A percentile compares a stretch with the other conserved stretches of the same genome.
phyloP scores from a whole-genome alignment of 805 yeast species.

The Candida ortonii region DNA sequence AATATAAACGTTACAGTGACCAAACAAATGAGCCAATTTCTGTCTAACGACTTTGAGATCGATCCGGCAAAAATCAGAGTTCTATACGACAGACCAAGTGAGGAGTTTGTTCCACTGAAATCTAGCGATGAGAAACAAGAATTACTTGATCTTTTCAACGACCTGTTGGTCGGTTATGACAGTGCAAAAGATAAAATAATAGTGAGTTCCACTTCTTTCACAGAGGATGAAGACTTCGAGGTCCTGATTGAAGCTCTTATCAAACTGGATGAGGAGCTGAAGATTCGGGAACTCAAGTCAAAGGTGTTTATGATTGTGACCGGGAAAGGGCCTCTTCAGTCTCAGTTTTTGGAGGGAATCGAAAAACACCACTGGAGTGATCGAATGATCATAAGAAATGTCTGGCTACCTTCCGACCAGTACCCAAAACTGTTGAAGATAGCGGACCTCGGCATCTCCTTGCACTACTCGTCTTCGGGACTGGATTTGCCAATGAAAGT shows the following conservation, averaged over 20 bases:
- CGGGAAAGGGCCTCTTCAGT: conserved; percentile 88
- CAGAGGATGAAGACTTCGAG: conserved; percentile 89
- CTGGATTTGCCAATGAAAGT: conserved; percentile 96
- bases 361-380: conserved; percentile 35
- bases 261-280: conserved; percentile 45
- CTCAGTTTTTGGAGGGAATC: conserved; percentile 35
- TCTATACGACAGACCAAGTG: conserved; percentile 83
- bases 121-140: conserved; percentile 25
- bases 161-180: conserved; percentile 30
- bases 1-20: conserved; percentile 81
- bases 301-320: conserved; percentile 76
- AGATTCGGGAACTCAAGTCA: conserved; percentile 33
- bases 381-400: conserved; percentile 55
- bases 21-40: conserved; percentile 59
- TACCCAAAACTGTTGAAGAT: conserved; percentile 73
- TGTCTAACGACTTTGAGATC: conserved; percentile 55
- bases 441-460: conserved; percentile 85
- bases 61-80: conserved; percentile 50
- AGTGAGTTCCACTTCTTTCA: conserved; percentile 87
- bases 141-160: conserved; percentile 36
- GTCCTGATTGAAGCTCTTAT: conserved; percentile 67
- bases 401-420: conserved; percentile 76
- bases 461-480: conserved; percentile 91
- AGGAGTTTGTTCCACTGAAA: conserved; percentile 55
- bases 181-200: conserved; percentile 53